phyloP scores from a whole-genome alignment of 345 rosid genomes.

The Schrenkiella parvula region DNA sequence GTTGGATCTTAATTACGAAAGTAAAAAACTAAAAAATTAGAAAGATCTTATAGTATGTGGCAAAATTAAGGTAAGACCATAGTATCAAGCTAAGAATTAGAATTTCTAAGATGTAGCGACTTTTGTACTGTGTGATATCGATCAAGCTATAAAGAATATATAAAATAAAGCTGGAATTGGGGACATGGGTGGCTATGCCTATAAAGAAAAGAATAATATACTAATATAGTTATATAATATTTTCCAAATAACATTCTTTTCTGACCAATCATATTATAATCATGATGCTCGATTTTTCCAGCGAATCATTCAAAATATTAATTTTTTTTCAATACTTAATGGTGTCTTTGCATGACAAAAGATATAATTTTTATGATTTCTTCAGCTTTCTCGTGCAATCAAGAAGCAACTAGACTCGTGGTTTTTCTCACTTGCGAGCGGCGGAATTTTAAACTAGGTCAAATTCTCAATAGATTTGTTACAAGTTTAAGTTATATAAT shows the following conservation, averaged over 20 bases:
- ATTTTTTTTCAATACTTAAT: conserved; percentile 10
- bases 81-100: conserved; percentile 28
- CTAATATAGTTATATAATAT: neutral
- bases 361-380: neutral
- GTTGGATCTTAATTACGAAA: conserved; percentile 47
- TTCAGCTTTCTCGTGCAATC: conserved; percentile 34
- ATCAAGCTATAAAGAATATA: conserved; percentile 27
- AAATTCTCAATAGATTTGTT: neutral
- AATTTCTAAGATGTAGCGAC: neutral
- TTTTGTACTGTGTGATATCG: conserved; percentile 24
- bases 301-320: conserved; percentile 21
- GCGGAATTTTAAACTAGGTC: conserved; percentile 2
- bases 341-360: neutral
- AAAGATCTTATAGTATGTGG: neutral
- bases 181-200: conserved; percentile 30
- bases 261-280: conserved; percentile 34
- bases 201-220: conserved; percentile 27
- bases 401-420: conserved; percentile 24
- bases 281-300: conserved; percentile 29
- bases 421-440: conserved; percentile 9
- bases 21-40: neutral
- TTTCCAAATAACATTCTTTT: conserved; percentile 10
- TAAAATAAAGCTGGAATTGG: conserved; percentile 12
- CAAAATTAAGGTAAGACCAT: conserved; percentile 4
- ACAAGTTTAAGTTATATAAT: neutral